phyloP scores from a whole-genome alignment of 2,329 filamentous ascomycete species.

The Alternaria alternata region DNA sequence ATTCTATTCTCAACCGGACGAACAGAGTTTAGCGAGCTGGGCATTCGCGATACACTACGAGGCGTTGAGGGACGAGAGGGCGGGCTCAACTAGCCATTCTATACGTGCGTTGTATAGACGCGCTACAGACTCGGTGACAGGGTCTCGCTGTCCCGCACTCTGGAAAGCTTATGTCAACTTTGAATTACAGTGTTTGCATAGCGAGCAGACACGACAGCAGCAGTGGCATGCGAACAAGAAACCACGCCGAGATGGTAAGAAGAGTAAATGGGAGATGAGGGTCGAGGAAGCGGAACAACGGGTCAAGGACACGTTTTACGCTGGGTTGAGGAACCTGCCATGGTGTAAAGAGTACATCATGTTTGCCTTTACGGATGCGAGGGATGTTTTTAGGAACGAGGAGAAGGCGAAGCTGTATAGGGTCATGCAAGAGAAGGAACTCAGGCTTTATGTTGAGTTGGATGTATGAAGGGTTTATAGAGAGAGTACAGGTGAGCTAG shows the following conservation, averaged over 20 bases:
- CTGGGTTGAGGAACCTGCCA: constrained; percentile 65
- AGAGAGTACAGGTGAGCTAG: background rate
- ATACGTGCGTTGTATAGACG: constrained; percentile 64
- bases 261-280: constrained; percentile 26
- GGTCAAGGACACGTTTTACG: constrained; percentile 63
- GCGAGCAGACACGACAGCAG: constrained; percentile 17
- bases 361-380: constrained; percentile 59
- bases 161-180: constrained; percentile 47
- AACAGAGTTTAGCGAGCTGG: constrained; percentile 57
- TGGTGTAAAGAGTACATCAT: constrained; percentile 70
- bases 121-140: constrained; percentile 52
- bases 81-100: constrained; percentile 58
- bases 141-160: constrained; percentile 38
- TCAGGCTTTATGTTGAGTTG: constrained; percentile 66
- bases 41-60: constrained; percentile 66
- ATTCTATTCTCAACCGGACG: constrained; percentile 41
- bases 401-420: constrained; percentile 64
- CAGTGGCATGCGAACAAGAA: constrained; percentile 10
- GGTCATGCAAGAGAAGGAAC: constrained; percentile 67
- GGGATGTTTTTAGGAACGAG: constrained; percentile 49
- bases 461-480: constrained; percentile 1
- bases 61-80: constrained; percentile 54
- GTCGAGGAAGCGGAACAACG: constrained; percentile 46
- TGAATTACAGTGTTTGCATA: constrained; percentile 32
- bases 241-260: constrained; percentile 28